Base-by-base conservation (phyloP, 345 rosid genomes). In the Sisymbrium irio region DNA sequence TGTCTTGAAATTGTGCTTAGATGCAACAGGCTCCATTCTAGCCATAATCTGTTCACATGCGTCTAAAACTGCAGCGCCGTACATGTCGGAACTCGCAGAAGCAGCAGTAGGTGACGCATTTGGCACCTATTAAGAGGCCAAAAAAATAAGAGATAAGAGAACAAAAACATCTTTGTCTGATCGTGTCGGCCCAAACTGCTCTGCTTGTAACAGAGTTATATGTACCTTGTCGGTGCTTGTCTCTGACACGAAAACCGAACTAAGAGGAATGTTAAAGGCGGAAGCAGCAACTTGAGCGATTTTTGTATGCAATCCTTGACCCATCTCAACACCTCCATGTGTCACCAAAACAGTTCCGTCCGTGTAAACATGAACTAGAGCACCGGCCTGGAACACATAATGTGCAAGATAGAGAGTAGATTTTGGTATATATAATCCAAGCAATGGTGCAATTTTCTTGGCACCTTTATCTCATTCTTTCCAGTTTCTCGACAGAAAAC, bases 241-340 rank as follows among this genome's bases (percentile, higher is more conserved):
- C 77, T 95, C 99, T 56, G 97, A 95, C 78, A 95, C 85, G 75
- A 89, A 95, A 68, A 95, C 96, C 2, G 90, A 92, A 59, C 81
- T 82, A 60, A 95, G 91, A 19, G 97, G 88, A 63, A 95, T 87
- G 73, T 85, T 85, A 75, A 95, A 95, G 62, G 91, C 89, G 42
- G 97, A 89, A 8, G 99, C 97, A 78, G 97, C 97, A 81, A 95
- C 83, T 80, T 95, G 99, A 44, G 97, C 99, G 32, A 95, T 89
- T 79, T 95, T 95, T 66, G 99, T 95, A 80, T 92, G 99, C 63
- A 95, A 84, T 61, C 99, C 99, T 88, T 92, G 99, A 32, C 99
- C 99, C 99, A 95, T 95, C 83, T 95, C 99, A 39, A 95, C 97
- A 57, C 97, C 99, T 63, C 99, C 99, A 77, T 92, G 97, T 33